Percentiles rank a stretch among this genome's conserved stretches.
Conservation (phyloP, 2,329 filamentous ascomycete genomes). For the Emergomyces pasteurianus region DNA sequence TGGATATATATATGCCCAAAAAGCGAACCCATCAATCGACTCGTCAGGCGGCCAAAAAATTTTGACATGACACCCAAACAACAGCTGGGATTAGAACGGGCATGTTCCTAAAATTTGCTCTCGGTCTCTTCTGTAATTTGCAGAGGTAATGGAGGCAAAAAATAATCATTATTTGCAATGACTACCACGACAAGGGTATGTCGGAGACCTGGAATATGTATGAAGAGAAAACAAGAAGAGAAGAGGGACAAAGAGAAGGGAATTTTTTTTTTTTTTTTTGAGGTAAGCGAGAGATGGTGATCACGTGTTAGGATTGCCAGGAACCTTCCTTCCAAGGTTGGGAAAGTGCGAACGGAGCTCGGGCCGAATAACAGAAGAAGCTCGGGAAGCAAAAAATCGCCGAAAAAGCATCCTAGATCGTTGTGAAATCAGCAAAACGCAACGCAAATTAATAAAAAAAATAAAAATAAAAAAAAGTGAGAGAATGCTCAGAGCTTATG, state of each 20-base stretch:
- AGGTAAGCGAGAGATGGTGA: neutral
- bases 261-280: neutral
- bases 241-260: no score
- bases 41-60: conserved; percentile 7
- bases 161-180: neutral
- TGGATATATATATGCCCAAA: conserved; percentile 29
- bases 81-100: conserved; percentile 33
- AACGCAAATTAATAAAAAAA: no score
- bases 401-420: neutral
- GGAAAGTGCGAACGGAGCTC: no score
- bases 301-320: no score
- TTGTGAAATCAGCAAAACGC: neutral
- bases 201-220: conserved; percentile 28
- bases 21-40: conserved; percentile 33
- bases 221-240: conserved; percentile 19
- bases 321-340: no score
- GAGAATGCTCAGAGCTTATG: no score
- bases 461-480: neutral
- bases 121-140: conserved; percentile 35
- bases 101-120: conserved; percentile 20
- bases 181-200: conserved; percentile 31
- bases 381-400: no score
- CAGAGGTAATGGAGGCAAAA: conserved; percentile 21
- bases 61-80: conserved; percentile 13
- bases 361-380: no score